Evolutionary conservation across 176 grass and related monocot genomes (phyloP).

Genomic region (Oryza longistaminata): DNA sequence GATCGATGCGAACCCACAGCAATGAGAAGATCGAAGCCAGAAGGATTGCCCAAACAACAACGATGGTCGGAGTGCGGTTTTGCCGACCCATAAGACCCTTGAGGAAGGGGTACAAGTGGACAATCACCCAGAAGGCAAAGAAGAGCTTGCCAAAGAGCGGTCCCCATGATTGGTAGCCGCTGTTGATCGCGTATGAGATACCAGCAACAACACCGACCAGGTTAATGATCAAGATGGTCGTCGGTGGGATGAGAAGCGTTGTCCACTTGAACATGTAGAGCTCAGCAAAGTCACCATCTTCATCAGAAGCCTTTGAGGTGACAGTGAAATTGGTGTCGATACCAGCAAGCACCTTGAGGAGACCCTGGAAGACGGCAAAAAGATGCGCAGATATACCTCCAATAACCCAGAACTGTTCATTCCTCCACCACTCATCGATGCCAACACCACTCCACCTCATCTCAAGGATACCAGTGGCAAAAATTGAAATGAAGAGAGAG

Average conservation of each 20-base stretch:
- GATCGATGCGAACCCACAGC: conserved; percentile 85
- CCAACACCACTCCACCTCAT: conserved; percentile 97
- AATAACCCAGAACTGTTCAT: conserved; percentile 97
- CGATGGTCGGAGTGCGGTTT: conserved; percentile 87
- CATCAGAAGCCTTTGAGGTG: conserved; percentile 85
- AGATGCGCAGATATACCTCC: conserved; percentile 90
- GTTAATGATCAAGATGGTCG: conserved; percentile 84
- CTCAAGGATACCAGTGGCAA: conserved; percentile 90
- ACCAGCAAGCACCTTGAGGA: conserved; percentile 86
- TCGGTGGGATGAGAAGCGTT: conserved; percentile 84
- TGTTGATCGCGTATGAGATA: conserved; percentile 91
- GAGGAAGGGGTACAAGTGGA: conserved; percentile 93
- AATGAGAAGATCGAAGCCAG: conserved; percentile 87
- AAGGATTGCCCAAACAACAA: conserved; percentile 89
- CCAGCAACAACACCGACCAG: conserved; percentile 85
- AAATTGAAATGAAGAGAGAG: conserved; percentile 91
- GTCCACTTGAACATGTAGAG: conserved; percentile 98
- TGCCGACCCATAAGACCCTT: conserved; percentile 94
- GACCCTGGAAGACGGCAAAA: conserved; percentile 88
- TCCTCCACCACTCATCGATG: conserved; percentile 95
- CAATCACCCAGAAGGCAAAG: conserved; percentile 97
- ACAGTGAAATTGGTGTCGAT: conserved; percentile 96
- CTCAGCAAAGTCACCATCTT: conserved; percentile 83
- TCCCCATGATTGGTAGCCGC: conserved; percentile 86
- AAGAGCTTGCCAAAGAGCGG: conserved; percentile 93